Evolutionary conservation across 768 basidiomycete species (phyloP).

Genomic region (Megacollybia marginata): DNA sequence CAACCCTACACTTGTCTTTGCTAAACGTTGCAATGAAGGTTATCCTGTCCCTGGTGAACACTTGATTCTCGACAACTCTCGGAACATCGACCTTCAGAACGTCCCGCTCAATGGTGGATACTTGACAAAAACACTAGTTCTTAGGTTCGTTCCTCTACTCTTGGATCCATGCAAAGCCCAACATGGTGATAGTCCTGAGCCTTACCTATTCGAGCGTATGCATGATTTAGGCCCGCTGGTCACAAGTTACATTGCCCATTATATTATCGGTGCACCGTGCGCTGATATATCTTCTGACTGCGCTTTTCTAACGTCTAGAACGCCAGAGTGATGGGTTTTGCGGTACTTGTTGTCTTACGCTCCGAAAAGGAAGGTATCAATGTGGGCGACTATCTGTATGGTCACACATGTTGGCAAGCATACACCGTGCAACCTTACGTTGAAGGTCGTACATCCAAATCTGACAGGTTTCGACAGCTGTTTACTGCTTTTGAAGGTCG

Average conservation of each 20-base stretch:
- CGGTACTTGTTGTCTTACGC: constrained; percentile 6
- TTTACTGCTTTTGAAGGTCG: neutral
- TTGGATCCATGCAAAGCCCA: no score
- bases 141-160: no score
- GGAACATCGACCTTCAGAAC: no score
- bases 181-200: neutral
- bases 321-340: constrained; percentile 2
- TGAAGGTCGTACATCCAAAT: constrained; percentile 1
- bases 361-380: constrained; percentile 8
- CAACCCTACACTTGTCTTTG: no score
- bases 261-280: neutral
- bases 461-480: neutral
- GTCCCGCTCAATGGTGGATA: no score
- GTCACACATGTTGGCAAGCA: constrained; percentile 3
- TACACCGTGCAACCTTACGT: constrained; percentile 8
- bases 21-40: no score
- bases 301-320: neutral
- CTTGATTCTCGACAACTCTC: no score
- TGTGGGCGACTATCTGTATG: constrained; percentile 4
- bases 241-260: neutral
- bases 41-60: no score
- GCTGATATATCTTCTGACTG: neutral
- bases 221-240: neutral
- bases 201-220: neutral
- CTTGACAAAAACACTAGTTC: no score